Base-by-base conservation (phyloP, 257 asterid genomes). In the Solanum boliviense region DNA sequence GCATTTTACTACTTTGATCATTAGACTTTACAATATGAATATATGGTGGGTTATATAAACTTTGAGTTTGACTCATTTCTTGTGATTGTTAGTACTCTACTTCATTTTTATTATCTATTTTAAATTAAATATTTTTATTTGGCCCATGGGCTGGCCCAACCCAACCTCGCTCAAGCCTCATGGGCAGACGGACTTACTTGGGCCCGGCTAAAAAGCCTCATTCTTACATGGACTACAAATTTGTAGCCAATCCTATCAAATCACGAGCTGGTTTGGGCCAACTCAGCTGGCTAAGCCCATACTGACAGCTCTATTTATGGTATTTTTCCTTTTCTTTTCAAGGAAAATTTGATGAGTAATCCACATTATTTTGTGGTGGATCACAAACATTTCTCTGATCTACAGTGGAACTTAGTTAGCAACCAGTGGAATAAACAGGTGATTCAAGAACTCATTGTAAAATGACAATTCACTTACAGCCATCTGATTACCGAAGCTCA, bases 401-500 rank as follows among this genome's bases (percentile, higher is more conserved):
- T 10, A 36, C 62, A 15, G 44, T 29, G 70, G 41, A 21, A 48
- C 38, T 46, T 8, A 35, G 67, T 29, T 29, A 82, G 70, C 31
- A 41, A 73, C 56, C 88, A 56, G 48, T 73, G 83, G 38, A 9
- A 73, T 52, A 65, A 44, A 73, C 56, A 73, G 35, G 60, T 71
- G 74, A 86, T 38, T n/a, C 56, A 52, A 48, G 84, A 34, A 86
- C 72, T 13, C 32, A 0, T 44, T 31, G 73, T 52, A 13, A 84
- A 31, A 89, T 44, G 21, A 87, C 23, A 70, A 31, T 84, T 62
- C 48, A 92, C 99, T 90, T 92, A 97, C 99, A 48, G 96, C 98
- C 98, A 95, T 95, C 91, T 97, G 99, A 90, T 90, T 88, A 75
- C 98, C 98, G 90, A 91, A 97, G 89, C 89, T 93, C 76, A 96